phyloP scores from a whole-genome alignment of 108 stramenopile genomes.

The Mediolabrus comicus region DNA sequence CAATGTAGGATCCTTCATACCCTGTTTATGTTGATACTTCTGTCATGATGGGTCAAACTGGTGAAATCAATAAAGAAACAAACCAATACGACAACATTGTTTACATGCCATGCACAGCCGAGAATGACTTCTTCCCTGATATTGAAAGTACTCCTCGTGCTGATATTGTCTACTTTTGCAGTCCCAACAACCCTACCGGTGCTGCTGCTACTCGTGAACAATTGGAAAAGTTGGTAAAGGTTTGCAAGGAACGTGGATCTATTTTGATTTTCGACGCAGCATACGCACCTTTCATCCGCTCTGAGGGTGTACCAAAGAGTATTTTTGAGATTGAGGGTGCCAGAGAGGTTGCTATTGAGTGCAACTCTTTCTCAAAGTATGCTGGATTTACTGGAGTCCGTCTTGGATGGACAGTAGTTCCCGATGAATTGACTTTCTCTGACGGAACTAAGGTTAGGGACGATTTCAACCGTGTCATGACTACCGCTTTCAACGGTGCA shows the following conservation, averaged over 20 bases:
- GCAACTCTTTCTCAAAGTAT: slow-evolving; percentile 92
- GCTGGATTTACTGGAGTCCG: slow-evolving; percentile 98
- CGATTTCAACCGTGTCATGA: slow-evolving; percentile 98
- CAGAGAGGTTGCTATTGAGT: slow-evolving; percentile 92
- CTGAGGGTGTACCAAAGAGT: slow-evolving; percentile 89
- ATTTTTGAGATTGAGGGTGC: slow-evolving; percentile 97
- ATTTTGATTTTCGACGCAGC: slow-evolving; percentile 97
- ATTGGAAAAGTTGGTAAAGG: slow-evolving; percentile 83
- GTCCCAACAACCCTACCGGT: slow-evolving; percentile 98
- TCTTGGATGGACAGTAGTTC: slow-evolving; percentile 96
- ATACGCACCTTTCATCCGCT: slow-evolving; percentile 97
- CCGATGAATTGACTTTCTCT: slow-evolving; percentile 79
- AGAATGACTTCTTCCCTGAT: slow-evolving; percentile 96
- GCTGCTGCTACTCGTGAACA: slow-evolving; percentile 93
- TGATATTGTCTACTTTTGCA: slow-evolving; percentile 96
- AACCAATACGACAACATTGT: slow-evolving; percentile 96
- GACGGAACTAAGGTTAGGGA: slow-evolving; percentile 87
- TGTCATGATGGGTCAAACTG: slow-evolving; percentile 96
- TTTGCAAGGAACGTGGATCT: slow-evolving; percentile 90
- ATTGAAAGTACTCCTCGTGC: slow-evolving; percentile 81
- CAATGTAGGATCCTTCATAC: slow-evolving; percentile 86
- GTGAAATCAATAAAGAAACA: slow-evolving; percentile 74
- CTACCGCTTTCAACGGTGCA: slow-evolving; percentile 97
- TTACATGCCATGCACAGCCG: slow-evolving; percentile 95
- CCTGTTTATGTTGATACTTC: slow-evolving; percentile 96